These are phyloP conservation scores for Cydonia oblonga DNA, from an alignment of 331 rosid species.

Conservation along the genomic window DNA sequence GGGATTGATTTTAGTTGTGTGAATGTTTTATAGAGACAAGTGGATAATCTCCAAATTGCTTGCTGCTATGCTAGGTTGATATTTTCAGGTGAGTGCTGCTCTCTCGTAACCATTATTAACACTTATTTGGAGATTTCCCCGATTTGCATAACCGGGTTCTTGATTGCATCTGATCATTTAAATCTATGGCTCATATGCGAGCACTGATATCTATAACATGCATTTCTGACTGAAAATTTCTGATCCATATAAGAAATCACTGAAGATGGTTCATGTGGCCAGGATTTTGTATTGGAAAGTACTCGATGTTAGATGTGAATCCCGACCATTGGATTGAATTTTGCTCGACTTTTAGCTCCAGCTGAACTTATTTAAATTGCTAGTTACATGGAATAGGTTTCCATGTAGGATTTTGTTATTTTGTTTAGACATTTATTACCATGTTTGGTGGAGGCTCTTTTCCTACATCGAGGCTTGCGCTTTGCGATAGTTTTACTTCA, in stretches of 20 bases:
- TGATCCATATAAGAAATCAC: not conserved
- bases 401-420: not conserved
- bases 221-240: not conserved
- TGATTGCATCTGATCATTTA: constrained; percentile 17
- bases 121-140: constrained; percentile 9
- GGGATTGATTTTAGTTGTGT: constrained; percentile 75
- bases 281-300: not conserved
- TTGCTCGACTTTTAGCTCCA: not conserved
- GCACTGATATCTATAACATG: not conserved
- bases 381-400: not conserved
- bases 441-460: not conserved
- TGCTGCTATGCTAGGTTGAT: constrained; percentile 98
- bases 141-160: constrained; percentile 2
- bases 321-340: not conserved
- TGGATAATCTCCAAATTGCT: constrained; percentile 94
- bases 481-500: not conserved
- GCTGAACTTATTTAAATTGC: not conserved
- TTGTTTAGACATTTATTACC: not conserved
- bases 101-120: constrained; percentile 31
- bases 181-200: not conserved
- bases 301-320: not conserved
- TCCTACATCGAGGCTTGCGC: not conserved
- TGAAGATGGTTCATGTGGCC: not conserved
- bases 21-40: constrained; percentile 92
- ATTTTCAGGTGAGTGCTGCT: constrained; percentile 96